Evolutionary conservation across 441 rosid species (phyloP).

Genomic region (Syzygium malaccense): DNA sequence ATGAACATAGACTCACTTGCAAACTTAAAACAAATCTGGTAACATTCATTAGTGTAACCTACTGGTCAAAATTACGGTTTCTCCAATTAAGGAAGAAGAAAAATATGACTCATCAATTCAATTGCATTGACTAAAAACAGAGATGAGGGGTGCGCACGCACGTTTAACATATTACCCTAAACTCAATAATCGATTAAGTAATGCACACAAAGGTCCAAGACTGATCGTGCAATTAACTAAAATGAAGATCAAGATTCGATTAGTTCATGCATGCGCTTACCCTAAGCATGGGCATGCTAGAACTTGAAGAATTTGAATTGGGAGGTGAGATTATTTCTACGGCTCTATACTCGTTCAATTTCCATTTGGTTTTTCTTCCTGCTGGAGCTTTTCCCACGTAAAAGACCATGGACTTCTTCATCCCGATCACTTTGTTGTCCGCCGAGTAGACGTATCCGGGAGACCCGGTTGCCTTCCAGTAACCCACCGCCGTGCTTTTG

Average conservation of each 20-base stretch:
- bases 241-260: not conserved
- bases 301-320: not conserved
- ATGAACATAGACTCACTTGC: not conserved
- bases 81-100: not conserved
- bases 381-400: constrained; percentile 66
- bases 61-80: too few species aligned
- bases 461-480: constrained; percentile 89
- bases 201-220: not conserved
- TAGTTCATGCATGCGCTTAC: not conserved
- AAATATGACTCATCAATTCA: not conserved
- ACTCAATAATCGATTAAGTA: too few species aligned
- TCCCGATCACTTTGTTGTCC: constrained; percentile 43
- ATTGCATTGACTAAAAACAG: too few species aligned
- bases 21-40: not conserved
- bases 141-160: too few species aligned
- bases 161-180: too few species aligned
- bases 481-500: constrained; percentile 55
- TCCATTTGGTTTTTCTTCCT: constrained; percentile 75
- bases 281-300: not conserved
- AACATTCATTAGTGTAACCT: too few species aligned
- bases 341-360: constrained; percentile 80
- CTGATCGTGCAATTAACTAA: not conserved
- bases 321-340: constrained; percentile 16
- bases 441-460: constrained; percentile 59
- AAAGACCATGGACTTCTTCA: constrained; percentile 87